Base-by-base conservation (phyloP, 2,329 filamentous ascomycete species). In the Penicillium oxalicum region DNA sequence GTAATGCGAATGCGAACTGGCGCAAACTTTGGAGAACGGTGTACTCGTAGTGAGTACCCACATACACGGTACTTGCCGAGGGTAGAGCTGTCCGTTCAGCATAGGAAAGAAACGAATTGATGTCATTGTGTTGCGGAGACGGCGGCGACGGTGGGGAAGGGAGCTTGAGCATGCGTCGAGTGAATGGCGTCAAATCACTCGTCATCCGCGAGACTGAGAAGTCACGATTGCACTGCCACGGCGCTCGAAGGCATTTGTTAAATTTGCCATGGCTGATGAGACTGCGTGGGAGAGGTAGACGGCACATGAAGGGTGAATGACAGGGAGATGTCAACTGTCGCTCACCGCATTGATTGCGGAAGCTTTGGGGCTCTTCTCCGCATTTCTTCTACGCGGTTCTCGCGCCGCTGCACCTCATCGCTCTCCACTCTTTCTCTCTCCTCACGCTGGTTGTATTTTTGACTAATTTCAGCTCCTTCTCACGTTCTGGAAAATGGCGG, bases 11-110 rank as follows among this genome's bases (percentile, higher is more conserved):
- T n/a, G 63, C 66, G 32, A 66, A 69, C 24, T 57, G 61, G 32
- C 63, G 69, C 13, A 76, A 67, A 33, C 63, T 67, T 28, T 62
- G 43, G 29, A 67, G 67, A 5, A 73, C 66, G 6, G 68, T 70
- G 51, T 75, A 75, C 59, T 76, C 74, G 60, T 76, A 76, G 49
- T 68, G 61, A 3, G 72, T 75, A 42, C 74, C 74, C 37, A 71
- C 59, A 53, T 72, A 72, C 45, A 68, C 65, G 1, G 72, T 71
- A 49, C 66, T 73, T 11, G 54, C 59, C 18, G 58, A 48, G 7
- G 67, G 62, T 18, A 74, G 68, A 12, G 58, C 55, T 6, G 61
- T 70, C 37, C 66, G 66, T 4, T 61, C 42, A n/a, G 72, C 69
- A 56, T 74, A 64, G 45, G 62, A 52, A 49, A 73, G 64, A 57